These are phyloP conservation scores for Aspergillus luchuensis DNA, from an alignment of 2,329 filamentous ascomycete species.

Conservation along the genomic window DNA sequence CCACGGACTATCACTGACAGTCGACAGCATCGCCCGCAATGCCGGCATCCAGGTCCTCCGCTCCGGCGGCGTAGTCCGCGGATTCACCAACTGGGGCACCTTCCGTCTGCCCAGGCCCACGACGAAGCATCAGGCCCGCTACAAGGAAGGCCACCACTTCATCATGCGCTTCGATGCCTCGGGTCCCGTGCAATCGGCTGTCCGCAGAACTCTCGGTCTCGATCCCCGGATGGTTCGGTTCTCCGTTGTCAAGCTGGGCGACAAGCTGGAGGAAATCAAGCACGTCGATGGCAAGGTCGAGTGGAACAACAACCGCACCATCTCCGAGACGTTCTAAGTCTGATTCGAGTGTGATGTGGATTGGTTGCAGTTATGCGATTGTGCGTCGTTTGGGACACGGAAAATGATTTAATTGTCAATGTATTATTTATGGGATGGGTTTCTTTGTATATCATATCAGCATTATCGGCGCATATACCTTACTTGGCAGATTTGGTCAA, in stretches of 20 bases:
- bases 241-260: slow-evolving; percentile 81
- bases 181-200: slow-evolving; percentile 69
- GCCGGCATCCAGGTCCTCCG: slow-evolving; percentile 80
- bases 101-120: slow-evolving; percentile 81
- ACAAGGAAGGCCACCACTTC: slow-evolving; percentile 92
- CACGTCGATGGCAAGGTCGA: slow-evolving; percentile 58
- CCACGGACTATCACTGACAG: background rate
- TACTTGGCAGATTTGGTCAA: slow-evolving; percentile 7
- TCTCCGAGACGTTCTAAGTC: slow-evolving; percentile 30
- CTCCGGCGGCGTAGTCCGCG: slow-evolving; percentile 84
- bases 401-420: slow-evolving; percentile 21
- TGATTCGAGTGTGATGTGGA: slow-evolving; percentile 2
- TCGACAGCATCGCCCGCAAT: slow-evolving; percentile 76
- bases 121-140: slow-evolving; percentile 77
- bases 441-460: slow-evolving; percentile 28
- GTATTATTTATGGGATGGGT: slow-evolving; percentile 31
- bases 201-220: slow-evolving; percentile 74
- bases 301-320: slow-evolving; percentile 48
- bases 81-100: slow-evolving; percentile 91
- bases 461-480: slow-evolving; percentile 36
- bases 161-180: slow-evolving; percentile 93
- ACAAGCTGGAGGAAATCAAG: slow-evolving; percentile 63
- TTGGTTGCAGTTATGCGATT: slow-evolving; percentile 7
- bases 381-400: slow-evolving; percentile 9
- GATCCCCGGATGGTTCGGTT: slow-evolving; percentile 91